Conservation (phyloP, 495 filamentous ascomycete species). For the Aspergillus asperescens region DNA sequence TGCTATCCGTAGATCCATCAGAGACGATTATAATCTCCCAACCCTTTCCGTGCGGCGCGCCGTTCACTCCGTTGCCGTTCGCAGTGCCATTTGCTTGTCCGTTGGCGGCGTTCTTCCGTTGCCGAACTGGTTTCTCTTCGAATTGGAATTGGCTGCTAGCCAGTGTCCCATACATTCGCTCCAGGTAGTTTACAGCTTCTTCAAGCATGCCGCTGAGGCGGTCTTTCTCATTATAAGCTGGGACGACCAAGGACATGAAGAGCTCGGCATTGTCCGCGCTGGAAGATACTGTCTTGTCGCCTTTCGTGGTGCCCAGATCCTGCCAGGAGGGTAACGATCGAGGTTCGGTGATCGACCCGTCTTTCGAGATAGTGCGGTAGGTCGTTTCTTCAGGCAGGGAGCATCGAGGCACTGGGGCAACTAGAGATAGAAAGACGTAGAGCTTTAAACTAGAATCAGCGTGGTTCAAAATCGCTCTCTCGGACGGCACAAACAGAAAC, state of each 20-base stretch:
- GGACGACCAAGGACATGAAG: slow-evolving; percentile 83
- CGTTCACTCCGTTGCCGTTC: slow-evolving; percentile 22
- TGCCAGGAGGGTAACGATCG: slow-evolving; percentile 78
- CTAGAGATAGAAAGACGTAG: slow-evolving; percentile 62
- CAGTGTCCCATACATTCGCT: slow-evolving; percentile 62
- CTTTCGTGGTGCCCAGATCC: slow-evolving; percentile 55
- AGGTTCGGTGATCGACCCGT: slow-evolving; percentile 53
- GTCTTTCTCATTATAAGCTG: slow-evolving; percentile 90
- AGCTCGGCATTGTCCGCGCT: slow-evolving; percentile 49
- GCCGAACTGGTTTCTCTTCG: slow-evolving; percentile 25
- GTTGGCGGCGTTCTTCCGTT: slow-evolving; percentile 28
- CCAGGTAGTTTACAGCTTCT: slow-evolving; percentile 83
- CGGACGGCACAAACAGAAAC: slow-evolving; percentile 31
- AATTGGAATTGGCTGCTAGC: slow-evolving; percentile 9
- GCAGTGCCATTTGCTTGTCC: slow-evolving; percentile 21
- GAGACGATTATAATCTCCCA: slow-evolving; percentile 97
- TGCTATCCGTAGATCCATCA: slow-evolving; percentile 86
- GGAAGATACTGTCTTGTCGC: slow-evolving; percentile 20
- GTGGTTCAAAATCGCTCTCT: neutral
- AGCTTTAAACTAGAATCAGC: slow-evolving; percentile 45
- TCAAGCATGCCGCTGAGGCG: slow-evolving; percentile 78
- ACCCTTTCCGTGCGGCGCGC: slow-evolving; percentile 38
- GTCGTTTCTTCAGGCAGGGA: slow-evolving; percentile 74
- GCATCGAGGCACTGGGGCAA: slow-evolving; percentile 75
- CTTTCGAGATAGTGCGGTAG: slow-evolving; percentile 68